Conservation (phyloP, 2,329 filamentous ascomycete species). For the Aureobasidium musti region DNA sequence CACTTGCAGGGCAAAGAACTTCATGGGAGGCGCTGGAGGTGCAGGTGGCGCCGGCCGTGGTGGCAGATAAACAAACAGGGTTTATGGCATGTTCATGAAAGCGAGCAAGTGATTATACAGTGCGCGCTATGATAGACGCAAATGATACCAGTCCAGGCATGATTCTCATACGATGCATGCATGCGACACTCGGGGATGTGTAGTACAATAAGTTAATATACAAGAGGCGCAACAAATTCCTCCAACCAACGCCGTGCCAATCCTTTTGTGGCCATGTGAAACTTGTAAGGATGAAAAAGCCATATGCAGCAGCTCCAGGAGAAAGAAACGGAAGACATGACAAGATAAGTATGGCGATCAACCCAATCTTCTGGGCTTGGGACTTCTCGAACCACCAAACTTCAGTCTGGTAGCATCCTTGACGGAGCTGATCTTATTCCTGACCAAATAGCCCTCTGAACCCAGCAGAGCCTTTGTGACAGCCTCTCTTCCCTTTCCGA, state of each 20-base stretch:
- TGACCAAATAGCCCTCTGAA: conserved; percentile 74
- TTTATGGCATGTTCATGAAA: conserved; percentile 5
- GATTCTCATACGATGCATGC: conserved; percentile 11
- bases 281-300: background rate
- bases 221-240: conserved; percentile 2
- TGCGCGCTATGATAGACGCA: conserved; percentile 23
- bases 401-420: conserved; percentile 88
- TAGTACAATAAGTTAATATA: conserved; percentile 16
- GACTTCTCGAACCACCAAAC: conserved; percentile 90
- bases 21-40: conserved; percentile 64
- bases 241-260: conserved; percentile 29
- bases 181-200: conserved; percentile 11
- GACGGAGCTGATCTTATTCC: conserved; percentile 74
- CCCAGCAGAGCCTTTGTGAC: conserved; percentile 87
- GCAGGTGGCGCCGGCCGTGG: conserved; percentile 47
- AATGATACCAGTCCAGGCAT: conserved; percentile 25
- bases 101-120: conserved; percentile 7
- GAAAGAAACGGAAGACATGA: background rate
- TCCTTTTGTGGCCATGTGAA: conserved; percentile 18
- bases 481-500: conserved; percentile 83
- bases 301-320: background rate
- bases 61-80: conserved; percentile 1
- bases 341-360: conserved; percentile 40
- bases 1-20: conserved; percentile 60
- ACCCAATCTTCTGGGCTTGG: conserved; percentile 77